A percentile compares a stretch with the other conserved stretches of the same genome.
phyloP scores from a whole-genome alignment of 2,329 filamentous ascomycete genomes.

The Hymenoscyphus salicellus region DNA sequence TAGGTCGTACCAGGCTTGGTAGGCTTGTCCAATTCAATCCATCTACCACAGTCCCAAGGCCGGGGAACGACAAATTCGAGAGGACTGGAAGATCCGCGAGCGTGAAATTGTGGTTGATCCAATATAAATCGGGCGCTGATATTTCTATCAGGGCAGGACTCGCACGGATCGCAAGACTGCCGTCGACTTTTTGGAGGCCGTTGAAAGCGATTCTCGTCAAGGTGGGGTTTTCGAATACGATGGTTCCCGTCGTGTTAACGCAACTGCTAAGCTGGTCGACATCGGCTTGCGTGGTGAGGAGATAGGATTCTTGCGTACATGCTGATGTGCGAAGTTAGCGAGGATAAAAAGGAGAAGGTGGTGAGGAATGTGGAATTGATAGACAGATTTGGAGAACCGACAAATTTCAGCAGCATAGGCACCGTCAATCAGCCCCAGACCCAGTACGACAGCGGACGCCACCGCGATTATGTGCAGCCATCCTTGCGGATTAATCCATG shows the following conservation, averaged over 20 bases:
- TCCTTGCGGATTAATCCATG: neutral
- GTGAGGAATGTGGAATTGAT: neutral
- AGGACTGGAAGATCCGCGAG: slow-evolving; percentile 13
- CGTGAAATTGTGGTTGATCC: slow-evolving; percentile 14
- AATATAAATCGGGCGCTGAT: slow-evolving; percentile 10
- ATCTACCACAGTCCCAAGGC: slow-evolving; percentile 9
- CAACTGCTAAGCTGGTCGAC: slow-evolving; percentile 7
- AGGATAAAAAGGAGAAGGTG: neutral
- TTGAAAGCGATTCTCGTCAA: slow-evolving; percentile 10
- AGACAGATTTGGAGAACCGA: neutral
- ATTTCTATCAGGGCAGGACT: slow-evolving; percentile 9
- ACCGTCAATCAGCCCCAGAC: neutral
- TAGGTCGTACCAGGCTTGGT: slow-evolving; percentile 2
- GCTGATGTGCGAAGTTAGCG: neutral
- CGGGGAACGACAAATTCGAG: slow-evolving; percentile 9
- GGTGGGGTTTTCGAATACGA: slow-evolving; percentile 7
- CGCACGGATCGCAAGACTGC: slow-evolving; percentile 3
- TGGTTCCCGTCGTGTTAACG: slow-evolving; percentile 6
- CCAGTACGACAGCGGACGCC: neutral
- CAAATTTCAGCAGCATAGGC: neutral
- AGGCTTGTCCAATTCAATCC: slow-evolving; percentile 10
- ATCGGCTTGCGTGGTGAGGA: slow-evolving; percentile 3
- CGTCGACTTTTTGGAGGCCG: slow-evolving; percentile 11
- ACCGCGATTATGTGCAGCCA: slow-evolving; percentile 4
- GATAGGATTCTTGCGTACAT: neutral